phyloP scores from a whole-genome alignment of 2,329 filamentous ascomycete species.

The Furcasterigmium sp. region DNA sequence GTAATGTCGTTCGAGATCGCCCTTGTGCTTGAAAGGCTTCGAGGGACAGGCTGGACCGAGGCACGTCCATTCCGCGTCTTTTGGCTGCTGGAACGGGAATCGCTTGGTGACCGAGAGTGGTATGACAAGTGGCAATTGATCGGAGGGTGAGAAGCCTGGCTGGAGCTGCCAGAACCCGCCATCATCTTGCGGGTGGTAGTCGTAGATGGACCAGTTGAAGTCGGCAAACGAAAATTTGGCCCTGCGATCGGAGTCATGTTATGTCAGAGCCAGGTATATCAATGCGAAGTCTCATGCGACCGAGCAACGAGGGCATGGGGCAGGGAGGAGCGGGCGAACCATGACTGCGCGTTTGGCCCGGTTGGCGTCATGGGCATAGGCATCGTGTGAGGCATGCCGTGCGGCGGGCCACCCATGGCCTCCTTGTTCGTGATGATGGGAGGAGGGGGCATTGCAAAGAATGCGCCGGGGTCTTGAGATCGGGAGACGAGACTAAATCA shows the following conservation, averaged over 20 bases:
- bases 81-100: slow-evolving; percentile 9
- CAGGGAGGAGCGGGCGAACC: neutral
- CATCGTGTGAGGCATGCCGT: neutral
- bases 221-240: slow-evolving; percentile 6
- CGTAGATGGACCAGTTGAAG: slow-evolving; percentile 13
- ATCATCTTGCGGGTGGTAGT: slow-evolving; percentile 11
- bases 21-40: slow-evolving; percentile 43
- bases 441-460: slow-evolving; percentile 4
- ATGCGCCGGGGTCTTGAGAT: slow-evolving; percentile 2
- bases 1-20: slow-evolving; percentile 50
- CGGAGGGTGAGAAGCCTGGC: slow-evolving; percentile 6
- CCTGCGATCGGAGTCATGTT: slow-evolving; percentile 3
- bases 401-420: neutral
- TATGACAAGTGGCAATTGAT: slow-evolving; percentile 7
- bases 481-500: neutral
- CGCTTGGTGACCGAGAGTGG: slow-evolving; percentile 8
- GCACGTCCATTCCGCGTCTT: slow-evolving; percentile 22
- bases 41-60: slow-evolving; percentile 33
- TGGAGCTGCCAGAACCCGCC: slow-evolving; percentile 13
- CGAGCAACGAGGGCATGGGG: neutral
- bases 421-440: slow-evolving; percentile 1
- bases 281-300: too few relatives aligned
- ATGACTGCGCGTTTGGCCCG: neutral
- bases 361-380: neutral
- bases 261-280: too few relatives aligned